phyloP scores from a whole-genome alignment of 768 basidiomycete species.

The Hypholoma fasciculare region DNA sequence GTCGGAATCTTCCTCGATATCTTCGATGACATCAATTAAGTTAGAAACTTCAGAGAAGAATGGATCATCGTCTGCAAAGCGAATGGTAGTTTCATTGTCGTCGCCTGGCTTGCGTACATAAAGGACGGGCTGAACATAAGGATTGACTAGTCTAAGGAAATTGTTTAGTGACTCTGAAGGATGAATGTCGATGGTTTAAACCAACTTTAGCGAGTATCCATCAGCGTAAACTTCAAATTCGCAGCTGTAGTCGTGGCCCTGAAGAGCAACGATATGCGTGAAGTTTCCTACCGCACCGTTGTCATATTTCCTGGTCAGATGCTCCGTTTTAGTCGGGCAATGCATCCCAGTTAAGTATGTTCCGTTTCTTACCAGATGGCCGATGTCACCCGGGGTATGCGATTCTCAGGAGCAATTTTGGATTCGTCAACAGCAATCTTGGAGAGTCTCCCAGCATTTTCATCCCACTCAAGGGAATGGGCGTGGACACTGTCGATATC shows the following conservation, averaged over 20 bases:
- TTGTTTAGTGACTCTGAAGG: not conserved
- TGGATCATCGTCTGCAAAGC: conserved; percentile 83
- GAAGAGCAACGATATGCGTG: conserved; percentile 87
- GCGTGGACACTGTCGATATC: conserved; percentile 80
- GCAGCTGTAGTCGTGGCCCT: conserved; percentile 92
- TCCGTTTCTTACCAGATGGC: conserved; percentile 71
- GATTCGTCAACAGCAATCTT: conserved; percentile 84
- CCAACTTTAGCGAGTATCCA: conserved; percentile 83
- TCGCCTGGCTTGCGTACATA: conserved; percentile 84
- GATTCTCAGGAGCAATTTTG: conserved; percentile 81
- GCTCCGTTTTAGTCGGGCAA: not conserved
- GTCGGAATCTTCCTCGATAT: conserved; percentile 85
- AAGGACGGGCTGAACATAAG: conserved; percentile 89
- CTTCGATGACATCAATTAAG: conserved; percentile 87
- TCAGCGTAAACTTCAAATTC: conserved; percentile 94
- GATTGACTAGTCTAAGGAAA: conserved; percentile 71
- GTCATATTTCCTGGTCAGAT: conserved; percentile 78
- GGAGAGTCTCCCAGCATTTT: conserved; percentile 81
- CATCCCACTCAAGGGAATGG: conserved; percentile 91
- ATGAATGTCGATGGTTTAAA: conserved; percentile 1
- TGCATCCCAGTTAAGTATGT: not conserved
- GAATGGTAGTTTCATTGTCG: conserved; percentile 68
- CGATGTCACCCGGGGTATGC: conserved; percentile 91
- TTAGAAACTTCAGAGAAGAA: conserved; percentile 94
- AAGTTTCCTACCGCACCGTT: conserved; percentile 93